These are phyloP conservation scores for Spergularia azorica DNA, from an alignment of 179 eudicot genomes.

Conservation along the genomic window DNA sequence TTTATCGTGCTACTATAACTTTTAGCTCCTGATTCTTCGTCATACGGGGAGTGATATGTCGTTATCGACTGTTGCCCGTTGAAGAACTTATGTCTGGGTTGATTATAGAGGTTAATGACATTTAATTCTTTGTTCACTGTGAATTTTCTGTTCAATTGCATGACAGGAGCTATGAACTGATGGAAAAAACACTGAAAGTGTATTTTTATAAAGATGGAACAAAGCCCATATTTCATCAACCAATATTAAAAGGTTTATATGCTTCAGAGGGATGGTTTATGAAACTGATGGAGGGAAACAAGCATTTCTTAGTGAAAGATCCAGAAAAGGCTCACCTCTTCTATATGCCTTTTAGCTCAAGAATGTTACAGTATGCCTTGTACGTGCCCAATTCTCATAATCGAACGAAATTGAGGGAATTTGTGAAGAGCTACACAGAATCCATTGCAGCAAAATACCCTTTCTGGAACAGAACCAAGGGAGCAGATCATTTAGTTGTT, in stretches of 20 bases:
- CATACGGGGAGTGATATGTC: not conserved
- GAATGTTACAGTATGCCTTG: constrained; percentile 53
- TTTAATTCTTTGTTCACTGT: not conserved
- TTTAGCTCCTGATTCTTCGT: not conserved
- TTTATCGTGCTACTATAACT: not conserved
- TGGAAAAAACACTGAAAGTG: constrained; percentile 73
- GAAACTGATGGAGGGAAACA: constrained; percentile 70
- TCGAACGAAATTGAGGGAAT: constrained; percentile 46
- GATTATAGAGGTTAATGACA: not conserved
- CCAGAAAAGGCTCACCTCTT: constrained; percentile 77
- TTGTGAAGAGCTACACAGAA: constrained; percentile 52
- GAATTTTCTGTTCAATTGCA: constrained; percentile 15
- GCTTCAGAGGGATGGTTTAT: constrained; percentile 97
- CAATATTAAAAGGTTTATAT: constrained; percentile 75
- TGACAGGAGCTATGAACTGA: constrained; percentile 79
- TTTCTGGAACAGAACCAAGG: constrained; percentile 82
- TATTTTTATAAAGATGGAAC: constrained; percentile 74
- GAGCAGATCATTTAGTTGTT: constrained; percentile 80
- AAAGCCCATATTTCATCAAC: constrained; percentile 81
- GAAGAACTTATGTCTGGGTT: not conserved
- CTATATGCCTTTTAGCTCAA: constrained; percentile 83
- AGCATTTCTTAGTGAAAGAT: constrained; percentile 52
- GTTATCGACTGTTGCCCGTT: not conserved
- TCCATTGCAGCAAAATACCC: constrained; percentile 61
- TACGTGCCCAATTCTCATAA: constrained; percentile 63